Evolutionary conservation across 805 yeast genomes (phyloP).

Genomic region (Suhomyces canberraensis): DNA sequence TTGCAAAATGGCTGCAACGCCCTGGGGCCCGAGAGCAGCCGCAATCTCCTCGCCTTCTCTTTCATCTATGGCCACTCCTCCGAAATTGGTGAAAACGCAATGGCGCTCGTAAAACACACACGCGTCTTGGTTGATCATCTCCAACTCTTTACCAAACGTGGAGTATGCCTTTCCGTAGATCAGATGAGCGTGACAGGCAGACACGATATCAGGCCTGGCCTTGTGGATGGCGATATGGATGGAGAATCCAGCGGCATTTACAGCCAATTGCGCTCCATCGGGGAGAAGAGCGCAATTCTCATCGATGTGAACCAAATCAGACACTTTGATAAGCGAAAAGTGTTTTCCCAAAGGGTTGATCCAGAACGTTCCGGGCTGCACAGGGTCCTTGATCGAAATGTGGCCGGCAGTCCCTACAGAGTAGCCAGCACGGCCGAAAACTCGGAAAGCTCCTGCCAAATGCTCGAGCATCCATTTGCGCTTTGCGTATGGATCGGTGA

Average conservation of each 20-base stretch:
- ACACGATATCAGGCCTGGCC: slow-evolving; percentile 37
- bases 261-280: slow-evolving; percentile 37
- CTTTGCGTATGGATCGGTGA: slow-evolving; percentile 46
- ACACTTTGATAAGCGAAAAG: slow-evolving; percentile 44
- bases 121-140: slow-evolving; percentile 78
- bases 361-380: slow-evolving; percentile 80
- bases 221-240: slow-evolving; percentile 40
- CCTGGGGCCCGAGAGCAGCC: slow-evolving; percentile 51
- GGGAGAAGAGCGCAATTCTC: slow-evolving; percentile 35
- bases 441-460: slow-evolving; percentile 82
- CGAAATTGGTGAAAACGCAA: slow-evolving; percentile 64
- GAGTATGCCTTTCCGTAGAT: slow-evolving; percentile 38
- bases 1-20: slow-evolving; percentile 57
- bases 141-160: slow-evolving; percentile 44
- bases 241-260: slow-evolving; percentile 42
- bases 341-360: slow-evolving; percentile 85
- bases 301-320: slow-evolving; percentile 40
- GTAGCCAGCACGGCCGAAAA: slow-evolving; percentile 75
- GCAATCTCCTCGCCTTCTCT: slow-evolving; percentile 66
- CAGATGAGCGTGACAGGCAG: slow-evolving; percentile 43
- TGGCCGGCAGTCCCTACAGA: slow-evolving; percentile 84
- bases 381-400: slow-evolving; percentile 81
- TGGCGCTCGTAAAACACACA: slow-evolving; percentile 66
- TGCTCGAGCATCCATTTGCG: slow-evolving; percentile 62
- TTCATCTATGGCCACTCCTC: slow-evolving; percentile 72